Conservation (phyloP, 768 basidiomycete genomes). For the Suillus hirtellus region DNA sequence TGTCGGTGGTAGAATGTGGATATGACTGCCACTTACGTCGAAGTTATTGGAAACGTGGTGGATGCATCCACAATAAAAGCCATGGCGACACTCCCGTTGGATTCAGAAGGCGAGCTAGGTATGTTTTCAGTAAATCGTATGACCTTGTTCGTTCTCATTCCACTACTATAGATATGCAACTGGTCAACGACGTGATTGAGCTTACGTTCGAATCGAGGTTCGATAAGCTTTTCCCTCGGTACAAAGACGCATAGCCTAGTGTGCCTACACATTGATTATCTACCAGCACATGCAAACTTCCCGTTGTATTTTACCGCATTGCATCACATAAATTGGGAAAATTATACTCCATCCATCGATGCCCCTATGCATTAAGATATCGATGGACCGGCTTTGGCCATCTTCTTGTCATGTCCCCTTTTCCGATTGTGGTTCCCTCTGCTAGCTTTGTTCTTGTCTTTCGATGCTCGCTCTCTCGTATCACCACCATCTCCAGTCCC, state of each 20-base stretch:
- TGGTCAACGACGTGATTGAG: slow-evolving; percentile 63
- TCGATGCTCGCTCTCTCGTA: slow-evolving; percentile 64
- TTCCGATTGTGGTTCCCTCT: slow-evolving; percentile 74
- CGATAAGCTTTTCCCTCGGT: slow-evolving; percentile 45
- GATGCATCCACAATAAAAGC: slow-evolving; percentile 59
- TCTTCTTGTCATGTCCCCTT: slow-evolving; percentile 87
- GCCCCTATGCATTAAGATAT: slow-evolving; percentile 16
- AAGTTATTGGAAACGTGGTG: slow-evolving; percentile 64
- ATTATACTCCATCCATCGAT: neutral
- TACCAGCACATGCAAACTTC: neutral
- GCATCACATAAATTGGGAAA: neutral
- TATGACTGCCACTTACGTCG: slow-evolving; percentile 56
- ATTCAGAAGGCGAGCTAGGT: slow-evolving; percentile 58
- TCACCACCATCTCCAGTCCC: slow-evolving; percentile 40
- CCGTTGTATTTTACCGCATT: neutral
- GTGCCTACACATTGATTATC: neutral
- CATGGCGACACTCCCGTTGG: slow-evolving; percentile 53
- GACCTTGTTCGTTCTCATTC: slow-evolving; percentile 10
- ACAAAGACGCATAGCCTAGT: neutral
- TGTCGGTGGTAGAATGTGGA: slow-evolving; percentile 37
- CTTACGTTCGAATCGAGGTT: slow-evolving; percentile 62
- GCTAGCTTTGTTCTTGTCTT: slow-evolving; percentile 77
- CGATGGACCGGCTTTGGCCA: slow-evolving; percentile 55
- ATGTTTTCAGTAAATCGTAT: slow-evolving; percentile 21
- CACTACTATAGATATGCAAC: slow-evolving; percentile 47